phyloP scores from a whole-genome alignment of 148 eudicot genomes.

The Suaeda aralocaspica region DNA sequence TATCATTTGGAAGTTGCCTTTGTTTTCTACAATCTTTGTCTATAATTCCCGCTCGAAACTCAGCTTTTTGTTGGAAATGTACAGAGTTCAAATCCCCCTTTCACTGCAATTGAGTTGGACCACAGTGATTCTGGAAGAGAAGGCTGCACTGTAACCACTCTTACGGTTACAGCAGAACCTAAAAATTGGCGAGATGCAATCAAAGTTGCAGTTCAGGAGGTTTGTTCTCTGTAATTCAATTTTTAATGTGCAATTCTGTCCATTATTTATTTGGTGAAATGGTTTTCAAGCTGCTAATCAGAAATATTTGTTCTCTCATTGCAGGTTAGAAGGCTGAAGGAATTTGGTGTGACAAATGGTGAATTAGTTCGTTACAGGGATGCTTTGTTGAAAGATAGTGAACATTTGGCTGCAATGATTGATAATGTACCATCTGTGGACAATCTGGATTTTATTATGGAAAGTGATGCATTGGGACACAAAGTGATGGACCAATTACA shows the following conservation, averaged over 20 bases:
- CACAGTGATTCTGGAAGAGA: constrained; percentile 99
- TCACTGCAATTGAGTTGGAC: constrained; percentile 93
- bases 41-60: background rate
- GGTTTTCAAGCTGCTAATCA: background rate
- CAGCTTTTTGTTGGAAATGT: constrained; percentile 22
- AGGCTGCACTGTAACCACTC: constrained; percentile 98
- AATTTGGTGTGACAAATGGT: constrained; percentile 96
- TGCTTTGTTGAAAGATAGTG: constrained; percentile 93
- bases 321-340: constrained; percentile 97
- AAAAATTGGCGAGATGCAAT: constrained; percentile 91
- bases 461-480: constrained; percentile 96
- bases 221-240: constrained; percentile 26
- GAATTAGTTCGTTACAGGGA: constrained; percentile 93
- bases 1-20: background rate
- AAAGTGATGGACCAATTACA: constrained; percentile 94
- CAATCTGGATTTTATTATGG: constrained; percentile 92
- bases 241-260: background rate
- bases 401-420: constrained; percentile 98
- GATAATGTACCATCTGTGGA: constrained; percentile 96
- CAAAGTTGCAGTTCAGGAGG: constrained; percentile 98
- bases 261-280: constrained; percentile 6
- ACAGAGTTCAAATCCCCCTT: constrained; percentile 97
- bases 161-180: constrained; percentile 96
- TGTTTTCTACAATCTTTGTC: background rate
- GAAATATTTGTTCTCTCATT: constrained; percentile 14